Evolutionary conservation across 208 protist genomes (phyloP).

Genomic region (Leishmania major): DNA sequence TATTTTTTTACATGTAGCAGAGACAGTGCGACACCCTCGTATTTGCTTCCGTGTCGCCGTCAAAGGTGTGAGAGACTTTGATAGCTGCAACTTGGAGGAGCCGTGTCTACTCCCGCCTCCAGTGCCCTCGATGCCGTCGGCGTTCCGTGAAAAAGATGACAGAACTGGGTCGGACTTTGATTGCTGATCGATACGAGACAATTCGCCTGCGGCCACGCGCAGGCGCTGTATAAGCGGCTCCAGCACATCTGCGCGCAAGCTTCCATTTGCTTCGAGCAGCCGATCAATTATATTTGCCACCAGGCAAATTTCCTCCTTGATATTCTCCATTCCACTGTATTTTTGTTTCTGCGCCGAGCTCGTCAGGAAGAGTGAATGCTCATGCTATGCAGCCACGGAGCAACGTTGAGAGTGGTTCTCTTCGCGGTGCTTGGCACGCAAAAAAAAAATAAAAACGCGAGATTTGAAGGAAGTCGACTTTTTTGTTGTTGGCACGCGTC

Average conservation of each 20-base stretch:
- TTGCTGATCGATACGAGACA: constrained; percentile 4
- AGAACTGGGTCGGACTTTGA: neutral
- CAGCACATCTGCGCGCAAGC: constrained; percentile 48
- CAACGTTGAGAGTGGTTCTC: neutral
- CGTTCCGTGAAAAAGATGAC: constrained; percentile 1
- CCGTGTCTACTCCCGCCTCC: neutral
- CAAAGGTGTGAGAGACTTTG: neutral
- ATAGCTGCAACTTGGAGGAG: neutral
- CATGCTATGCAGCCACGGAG: too few relatives aligned
- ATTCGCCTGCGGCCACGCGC: constrained; percentile 26
- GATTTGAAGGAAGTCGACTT: neutral
- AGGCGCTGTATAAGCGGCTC: constrained; percentile 44
- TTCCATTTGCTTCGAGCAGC: constrained; percentile 33
- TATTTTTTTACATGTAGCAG: neutral
- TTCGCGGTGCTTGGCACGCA: neutral
- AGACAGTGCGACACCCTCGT: neutral
- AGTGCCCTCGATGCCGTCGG: neutral
- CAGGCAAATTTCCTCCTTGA: constrained; percentile 49
- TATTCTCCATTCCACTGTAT: constrained; percentile 21
- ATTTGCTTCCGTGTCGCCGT: neutral
- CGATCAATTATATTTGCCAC: constrained; percentile 66
- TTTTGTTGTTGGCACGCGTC: neutral
- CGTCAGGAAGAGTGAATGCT: neutral
- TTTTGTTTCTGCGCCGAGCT: neutral
- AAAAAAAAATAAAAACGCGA: neutral